phyloP scores from a whole-genome alignment of 1,139 yeast genomes.

The Kurtzmaniella quercitrusa region DNA sequence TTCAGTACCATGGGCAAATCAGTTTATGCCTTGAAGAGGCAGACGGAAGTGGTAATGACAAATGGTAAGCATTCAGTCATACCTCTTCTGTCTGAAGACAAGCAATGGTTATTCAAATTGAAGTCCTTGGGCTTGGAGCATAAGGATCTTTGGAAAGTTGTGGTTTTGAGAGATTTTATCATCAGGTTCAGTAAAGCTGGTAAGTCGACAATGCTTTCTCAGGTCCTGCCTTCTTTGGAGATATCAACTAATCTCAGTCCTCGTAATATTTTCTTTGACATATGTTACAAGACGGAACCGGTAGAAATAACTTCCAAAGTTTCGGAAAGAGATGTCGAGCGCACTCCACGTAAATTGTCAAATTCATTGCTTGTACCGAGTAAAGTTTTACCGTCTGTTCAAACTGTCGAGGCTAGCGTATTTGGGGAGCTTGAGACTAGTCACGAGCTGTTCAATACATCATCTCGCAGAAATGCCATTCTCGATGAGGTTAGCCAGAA shows the following conservation, averaged over 20 bases:
- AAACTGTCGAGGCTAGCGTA: constrained; percentile 55
- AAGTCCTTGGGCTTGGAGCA: constrained; percentile 67
- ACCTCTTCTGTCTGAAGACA: constrained; percentile 60
- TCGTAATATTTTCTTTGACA: constrained; percentile 64
- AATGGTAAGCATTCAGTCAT: constrained; percentile 14
- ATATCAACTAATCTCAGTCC: constrained; percentile 33
- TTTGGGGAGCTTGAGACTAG: constrained; percentile 54
- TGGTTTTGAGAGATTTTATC: constrained; percentile 64
- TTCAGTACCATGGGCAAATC: constrained; percentile 36
- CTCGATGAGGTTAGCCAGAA: constrained; percentile 2
- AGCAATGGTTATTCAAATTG: constrained; percentile 67
- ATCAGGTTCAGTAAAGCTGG: constrained; percentile 19
- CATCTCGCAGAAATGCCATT: constrained; percentile 1
- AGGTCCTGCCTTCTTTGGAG: neutral
- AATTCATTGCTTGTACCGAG: constrained; percentile 32
- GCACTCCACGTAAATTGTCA: constrained; percentile 12
- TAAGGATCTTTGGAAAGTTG: constrained; percentile 79
- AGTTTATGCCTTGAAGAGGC: constrained; percentile 29
- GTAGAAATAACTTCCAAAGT: constrained; percentile 15
- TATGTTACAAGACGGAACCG: constrained; percentile 46
- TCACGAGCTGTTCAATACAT: constrained; percentile 12
- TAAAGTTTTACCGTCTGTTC: constrained; percentile 46
- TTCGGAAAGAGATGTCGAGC: constrained; percentile 12
- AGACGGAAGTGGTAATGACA: constrained; percentile 14
- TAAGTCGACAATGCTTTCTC: neutral